Evolutionary conservation across 1,139 yeast genomes (phyloP), one percentile per base, ranked within the genome.

Genomic region (Lodderomyces parapsilosis): DNA sequence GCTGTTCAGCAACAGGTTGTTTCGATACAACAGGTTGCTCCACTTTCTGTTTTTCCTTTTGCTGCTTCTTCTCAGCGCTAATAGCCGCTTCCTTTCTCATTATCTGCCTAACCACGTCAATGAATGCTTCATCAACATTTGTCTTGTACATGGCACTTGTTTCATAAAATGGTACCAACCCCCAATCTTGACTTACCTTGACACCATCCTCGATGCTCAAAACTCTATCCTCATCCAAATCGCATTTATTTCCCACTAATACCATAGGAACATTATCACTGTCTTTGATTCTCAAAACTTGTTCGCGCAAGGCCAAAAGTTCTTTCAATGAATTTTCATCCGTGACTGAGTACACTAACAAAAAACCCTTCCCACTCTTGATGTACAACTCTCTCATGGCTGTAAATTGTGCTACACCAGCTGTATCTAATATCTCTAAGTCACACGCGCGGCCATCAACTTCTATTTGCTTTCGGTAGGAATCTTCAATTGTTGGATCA

Each of bases 371-470:
- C 13, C 94, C 94, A 36, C 89, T 83, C 48, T 86, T 86, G 63
- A 90, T 90, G 62, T 90, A 90, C 50, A 85, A 72, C 57, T 84
- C 83, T 48, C 89, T 64, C 68, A 81, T 74, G 43, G 79, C 78
- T 6, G 78, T 73, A 58, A 74, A 74, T 55, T 74, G 79, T 28
- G 79, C 79, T 31, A 74, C 77, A 32, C 79, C 79, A 1, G 79
- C 79, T 2, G 79, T 74, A 53, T 74, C 79, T 52, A 74, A 66
- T 44, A 74, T 73, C 55, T 74, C 98, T 51, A 93, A 74, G 54
- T 89, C 91, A 57, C 96, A 88, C 4, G 93, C 86, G 57, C 95
- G 81, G 38, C 94, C 96, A 65, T 93, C 97, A 41, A 93, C 85
- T 58, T 88, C 93, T 47, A 91, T 83, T 54, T 89, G 95, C 57